Evolutionary conservation across 768 basidiomycete species (phyloP).

Genomic region (Auriculariales sp.): DNA sequence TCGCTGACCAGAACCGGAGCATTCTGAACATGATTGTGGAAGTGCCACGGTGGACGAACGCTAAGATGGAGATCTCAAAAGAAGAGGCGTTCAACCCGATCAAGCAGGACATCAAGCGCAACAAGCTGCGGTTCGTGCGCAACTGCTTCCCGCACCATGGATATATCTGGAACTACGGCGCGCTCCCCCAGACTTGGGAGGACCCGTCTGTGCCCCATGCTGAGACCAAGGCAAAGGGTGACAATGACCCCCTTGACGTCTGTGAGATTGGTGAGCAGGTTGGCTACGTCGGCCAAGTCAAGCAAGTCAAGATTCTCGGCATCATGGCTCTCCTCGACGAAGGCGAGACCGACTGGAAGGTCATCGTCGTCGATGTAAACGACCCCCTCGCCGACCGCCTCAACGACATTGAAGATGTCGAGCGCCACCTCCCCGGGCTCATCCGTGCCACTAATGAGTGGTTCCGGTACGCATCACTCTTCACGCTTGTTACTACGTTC

Average conservation of each 20-base stretch:
- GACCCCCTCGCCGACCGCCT: slow-evolving; percentile 93
- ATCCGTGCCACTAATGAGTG: slow-evolving; percentile 97
- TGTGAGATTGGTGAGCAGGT: slow-evolving; percentile 99
- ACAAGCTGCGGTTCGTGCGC: slow-evolving; percentile 89
- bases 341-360: slow-evolving; percentile 99
- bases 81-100: slow-evolving; percentile 99
- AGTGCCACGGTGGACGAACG: slow-evolving; percentile 98
- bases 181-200: slow-evolving; percentile 99
- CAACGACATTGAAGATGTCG: slow-evolving; percentile 98
- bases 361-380: slow-evolving; percentile 91
- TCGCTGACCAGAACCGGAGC: slow-evolving; percentile 87
- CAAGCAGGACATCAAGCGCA: slow-evolving; percentile 98
- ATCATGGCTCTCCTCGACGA: slow-evolving; percentile 99
- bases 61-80: slow-evolving; percentile 99
- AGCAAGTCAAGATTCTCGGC: slow-evolving; percentile 99
- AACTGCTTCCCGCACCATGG: slow-evolving; percentile 99
- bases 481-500: not conserved
- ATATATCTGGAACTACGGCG: slow-evolving; percentile 99
- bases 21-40: slow-evolving; percentile 99
- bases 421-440: slow-evolving; percentile 91
- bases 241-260: slow-evolving; percentile 98
- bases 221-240: slow-evolving; percentile 97
- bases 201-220: slow-evolving; percentile 76
- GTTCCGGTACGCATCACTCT: slow-evolving; percentile 57
- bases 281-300: slow-evolving; percentile 92